Conservation (phyloP, 176 grass and related monocot genomes). For the Phyllostachys edulis region DNA sequence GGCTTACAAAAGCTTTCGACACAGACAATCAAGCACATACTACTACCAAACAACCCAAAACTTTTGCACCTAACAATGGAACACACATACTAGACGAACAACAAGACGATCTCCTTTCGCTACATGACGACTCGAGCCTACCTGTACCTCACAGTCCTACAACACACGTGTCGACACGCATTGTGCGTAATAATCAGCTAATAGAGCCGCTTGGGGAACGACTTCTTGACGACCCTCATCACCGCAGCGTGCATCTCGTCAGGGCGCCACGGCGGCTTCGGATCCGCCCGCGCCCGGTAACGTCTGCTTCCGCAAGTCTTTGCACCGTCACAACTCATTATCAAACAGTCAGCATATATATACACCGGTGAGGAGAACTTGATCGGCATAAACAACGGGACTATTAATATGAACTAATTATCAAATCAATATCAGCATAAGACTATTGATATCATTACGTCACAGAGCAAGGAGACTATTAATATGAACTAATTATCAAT, state of each 20-base stretch:
- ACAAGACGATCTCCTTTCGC: not conserved
- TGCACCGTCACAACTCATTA: not conserved
- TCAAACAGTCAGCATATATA: not conserved
- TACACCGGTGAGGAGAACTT: not conserved
- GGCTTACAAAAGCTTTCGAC: no score
- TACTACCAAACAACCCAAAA: no score
- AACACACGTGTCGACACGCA: not conserved
- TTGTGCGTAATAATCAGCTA: not conserved
- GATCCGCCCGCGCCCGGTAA: constrained; percentile 25
- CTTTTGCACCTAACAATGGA: no score
- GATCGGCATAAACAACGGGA: no score
- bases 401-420: no score
- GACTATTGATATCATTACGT: no score
- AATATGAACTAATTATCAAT: no score
- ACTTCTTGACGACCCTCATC: not conserved
- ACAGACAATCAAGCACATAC: no score
- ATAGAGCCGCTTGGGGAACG: not conserved
- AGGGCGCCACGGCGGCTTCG: not conserved
- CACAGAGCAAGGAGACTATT: no score
- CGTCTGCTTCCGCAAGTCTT: not conserved
- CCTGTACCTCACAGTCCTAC: not conserved
- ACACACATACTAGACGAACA: no score
- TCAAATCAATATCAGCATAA: not conserved
- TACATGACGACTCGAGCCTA: not conserved
- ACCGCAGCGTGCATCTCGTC: constrained; percentile 16